A percentile compares a stretch with the other conserved stretches of the same genome.
Conservation (phyloP, 2,329 filamentous ascomycete genomes). For the Clarireedia homoeocarpa region DNA sequence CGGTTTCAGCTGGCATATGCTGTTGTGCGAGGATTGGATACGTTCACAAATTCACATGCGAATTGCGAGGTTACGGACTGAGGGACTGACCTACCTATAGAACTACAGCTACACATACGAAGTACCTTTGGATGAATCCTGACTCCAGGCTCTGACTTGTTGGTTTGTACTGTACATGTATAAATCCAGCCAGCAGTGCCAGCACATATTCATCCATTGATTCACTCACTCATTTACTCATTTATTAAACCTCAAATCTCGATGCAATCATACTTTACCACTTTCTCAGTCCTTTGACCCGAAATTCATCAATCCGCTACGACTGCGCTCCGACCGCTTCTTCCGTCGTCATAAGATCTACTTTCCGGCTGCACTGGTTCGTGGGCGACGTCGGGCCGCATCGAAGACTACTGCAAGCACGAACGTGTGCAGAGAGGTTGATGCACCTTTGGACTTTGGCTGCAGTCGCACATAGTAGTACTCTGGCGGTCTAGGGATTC, state of each 20-base stretch:
- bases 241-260: no score
- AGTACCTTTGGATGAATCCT: background rate
- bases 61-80: background rate
- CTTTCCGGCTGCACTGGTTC: background rate
- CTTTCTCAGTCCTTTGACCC: background rate
- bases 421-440: background rate
- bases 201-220: no score
- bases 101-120: background rate
- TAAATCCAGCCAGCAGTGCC: no score
- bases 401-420: background rate
- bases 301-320: background rate
- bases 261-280: background rate
- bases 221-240: no score
- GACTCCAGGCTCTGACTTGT: background rate
- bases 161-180: background rate
- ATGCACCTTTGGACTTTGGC: background rate
- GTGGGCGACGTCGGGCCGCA: conserved; percentile 1
- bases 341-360: background rate
- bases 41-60: background rate
- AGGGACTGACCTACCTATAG: background rate
- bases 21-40: conserved; percentile 13
- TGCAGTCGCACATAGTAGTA: background rate
- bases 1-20: conserved; percentile 12
- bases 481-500: conserved; percentile 3
- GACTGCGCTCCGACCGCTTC: background rate